Base-by-base conservation (phyloP, 805 yeast species). In the Nakazawaea peltata region DNA sequence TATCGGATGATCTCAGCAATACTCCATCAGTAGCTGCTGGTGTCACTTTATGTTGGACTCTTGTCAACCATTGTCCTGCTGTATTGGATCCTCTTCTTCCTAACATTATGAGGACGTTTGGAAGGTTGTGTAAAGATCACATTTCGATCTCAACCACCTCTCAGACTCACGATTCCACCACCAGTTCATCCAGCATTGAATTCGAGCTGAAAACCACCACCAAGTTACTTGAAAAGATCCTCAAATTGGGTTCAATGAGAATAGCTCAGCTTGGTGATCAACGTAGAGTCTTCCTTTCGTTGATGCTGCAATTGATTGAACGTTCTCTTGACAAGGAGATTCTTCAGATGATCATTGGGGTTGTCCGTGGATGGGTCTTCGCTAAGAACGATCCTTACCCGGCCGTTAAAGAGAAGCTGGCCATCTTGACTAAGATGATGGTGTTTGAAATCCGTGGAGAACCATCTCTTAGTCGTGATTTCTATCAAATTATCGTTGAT, bases 361-460 rank as follows among this genome's bases (percentile, higher is more conserved):
- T 87, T 44, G 90, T 88, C 1, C 74, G 88, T 48, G 70, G 71
- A 12, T 92, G 99, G 98, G 90, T 88, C 0, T 87, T 94, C 51
- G 74, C 85, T 2, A 74, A 79, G 38, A 65, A 75, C 4, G 95
- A 85, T 44, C 67, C 85, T 16, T 87, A 87, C 64, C 99, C 99
- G 3, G 85, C 97, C 0, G 77, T 82, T 2, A 94, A 92, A 53
- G 99, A 92, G 50, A 92, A 92, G 53, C 95, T 97, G 1, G 97
- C 95, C 0, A 80, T 92, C 27, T 63, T 92, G 39, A 73, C 88
- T 11, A 92, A 92, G 57, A 87, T 94, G 96, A 74, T 90, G 71
- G 82, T 84, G 1, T 88, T 86, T 53, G 97, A 90, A 50, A 68
- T 79, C 29, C 69, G 95, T 43, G 95, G 94, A 3, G 95, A 90